Evolutionary conservation across 2,329 filamentous ascomycete genomes (phyloP).

Genomic region (Alternaria viburni): DNA sequence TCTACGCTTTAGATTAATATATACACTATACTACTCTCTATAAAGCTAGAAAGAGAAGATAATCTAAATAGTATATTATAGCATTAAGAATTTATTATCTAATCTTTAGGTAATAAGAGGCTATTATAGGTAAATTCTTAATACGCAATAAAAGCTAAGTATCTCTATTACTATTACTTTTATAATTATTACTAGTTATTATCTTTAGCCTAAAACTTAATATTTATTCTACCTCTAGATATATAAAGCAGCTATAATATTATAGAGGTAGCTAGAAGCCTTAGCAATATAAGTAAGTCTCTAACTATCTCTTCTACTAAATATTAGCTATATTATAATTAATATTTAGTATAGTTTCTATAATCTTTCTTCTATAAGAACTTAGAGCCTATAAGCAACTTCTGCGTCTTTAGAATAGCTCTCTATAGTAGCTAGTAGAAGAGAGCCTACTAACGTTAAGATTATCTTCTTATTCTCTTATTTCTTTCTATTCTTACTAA

Average conservation of each 20-base stretch:
- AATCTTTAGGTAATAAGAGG: too few species aligned
- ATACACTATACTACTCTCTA: too few species aligned
- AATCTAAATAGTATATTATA: too few species aligned
- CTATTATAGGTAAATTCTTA: too few species aligned
- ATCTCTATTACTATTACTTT: too few species aligned
- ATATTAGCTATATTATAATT: neutral
- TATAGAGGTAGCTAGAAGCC: neutral
- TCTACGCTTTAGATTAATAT: neutral
- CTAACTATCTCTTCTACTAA: neutral
- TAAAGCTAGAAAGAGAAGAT: neutral
- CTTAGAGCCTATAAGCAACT: neutral
- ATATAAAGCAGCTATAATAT: neutral
- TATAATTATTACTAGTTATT: too few species aligned
- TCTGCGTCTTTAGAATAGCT: neutral
- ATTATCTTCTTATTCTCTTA: neutral
- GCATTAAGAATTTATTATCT: too few species aligned
- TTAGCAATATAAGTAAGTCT: neutral
- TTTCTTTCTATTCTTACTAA: neutral
- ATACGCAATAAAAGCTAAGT: too few species aligned
- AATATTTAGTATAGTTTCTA: neutral
- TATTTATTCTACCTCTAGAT: neutral
- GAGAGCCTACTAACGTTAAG: neutral
- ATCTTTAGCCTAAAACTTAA: neutral
- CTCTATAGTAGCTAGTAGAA: neutral
- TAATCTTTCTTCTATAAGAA: neutral